Conservation (phyloP, 2,329 filamentous ascomycete species). For the Cylindrodendrum hubeiense region DNA sequence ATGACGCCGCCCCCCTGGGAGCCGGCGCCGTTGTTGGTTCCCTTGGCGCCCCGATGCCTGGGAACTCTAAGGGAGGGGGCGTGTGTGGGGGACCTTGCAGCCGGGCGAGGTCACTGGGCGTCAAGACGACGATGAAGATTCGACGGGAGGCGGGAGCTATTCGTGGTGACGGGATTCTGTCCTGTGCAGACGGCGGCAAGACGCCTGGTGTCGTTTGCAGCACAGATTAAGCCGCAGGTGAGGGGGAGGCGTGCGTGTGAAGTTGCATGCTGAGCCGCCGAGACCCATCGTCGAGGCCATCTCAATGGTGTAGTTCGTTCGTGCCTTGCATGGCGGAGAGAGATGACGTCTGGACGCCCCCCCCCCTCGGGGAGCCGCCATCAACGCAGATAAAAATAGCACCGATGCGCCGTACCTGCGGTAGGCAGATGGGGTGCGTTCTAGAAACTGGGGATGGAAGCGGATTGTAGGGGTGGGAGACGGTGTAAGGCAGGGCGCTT, state of each 20-base stretch:
- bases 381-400: constrained; percentile 14
- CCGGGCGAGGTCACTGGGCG: constrained; percentile 30
- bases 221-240: not conserved
- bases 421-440: constrained; percentile 26
- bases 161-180: constrained; percentile 1
- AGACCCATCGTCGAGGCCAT: constrained; percentile 7
- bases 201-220: constrained; percentile 34
- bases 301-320: constrained; percentile 2
- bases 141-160: not conserved
- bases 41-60: not conserved
- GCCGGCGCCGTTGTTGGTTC: not conserved
- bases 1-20: constrained; percentile 30
- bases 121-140: constrained; percentile 25
- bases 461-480: constrained; percentile 20
- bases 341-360: constrained; percentile 11
- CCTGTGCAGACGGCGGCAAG: constrained; percentile 29
- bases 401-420: not conserved
- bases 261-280: constrained; percentile 2
- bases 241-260: constrained; percentile 2
- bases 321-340: constrained; percentile 19
- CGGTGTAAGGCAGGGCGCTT: constrained; percentile 39
- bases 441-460: constrained; percentile 27
- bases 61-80: constrained; percentile 8
- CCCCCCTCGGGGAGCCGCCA: not conserved
- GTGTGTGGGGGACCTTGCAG: constrained; percentile 21